These are phyloP conservation scores for Mycocentrospora acerina DNA, from an alignment of 2,329 filamentous ascomycete genomes.

Conservation along the genomic window DNA sequence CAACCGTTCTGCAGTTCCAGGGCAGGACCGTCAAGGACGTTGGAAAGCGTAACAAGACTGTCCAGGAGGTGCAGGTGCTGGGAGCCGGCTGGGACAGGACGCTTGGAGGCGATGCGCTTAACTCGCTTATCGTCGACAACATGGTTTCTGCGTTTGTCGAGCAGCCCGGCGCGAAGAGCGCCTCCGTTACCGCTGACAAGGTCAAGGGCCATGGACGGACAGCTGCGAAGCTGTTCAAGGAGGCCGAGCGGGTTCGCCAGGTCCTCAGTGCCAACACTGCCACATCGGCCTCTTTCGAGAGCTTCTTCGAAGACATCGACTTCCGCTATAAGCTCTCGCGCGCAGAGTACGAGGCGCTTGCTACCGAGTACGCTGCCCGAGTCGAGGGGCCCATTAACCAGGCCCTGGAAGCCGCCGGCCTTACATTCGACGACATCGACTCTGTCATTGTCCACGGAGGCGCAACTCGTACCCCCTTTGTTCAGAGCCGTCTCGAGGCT, in stretches of 20 bases:
- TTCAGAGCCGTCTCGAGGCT: slow-evolving; percentile 84
- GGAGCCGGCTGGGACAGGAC: slow-evolving; percentile 86
- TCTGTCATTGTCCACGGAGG: slow-evolving; percentile 94
- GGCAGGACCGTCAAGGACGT: slow-evolving; percentile 86
- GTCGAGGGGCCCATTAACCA: slow-evolving; percentile 70
- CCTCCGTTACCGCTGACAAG: slow-evolving; percentile 61
- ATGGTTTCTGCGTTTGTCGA: slow-evolving; percentile 80
- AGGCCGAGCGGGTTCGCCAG: slow-evolving; percentile 83
- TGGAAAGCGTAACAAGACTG: slow-evolving; percentile 91
- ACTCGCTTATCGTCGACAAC: slow-evolving; percentile 83
- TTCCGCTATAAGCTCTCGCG: slow-evolving; percentile 89
- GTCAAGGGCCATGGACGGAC: slow-evolving; percentile 78
- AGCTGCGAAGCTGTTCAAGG: slow-evolving; percentile 88
- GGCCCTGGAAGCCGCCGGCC: slow-evolving; percentile 71
- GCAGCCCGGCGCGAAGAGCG: slow-evolving; percentile 63
- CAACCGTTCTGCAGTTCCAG: slow-evolving; percentile 87
- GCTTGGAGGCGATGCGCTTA: slow-evolving; percentile 86
- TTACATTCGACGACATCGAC: slow-evolving; percentile 75
- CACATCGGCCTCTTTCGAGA: slow-evolving; percentile 78
- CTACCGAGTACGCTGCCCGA: slow-evolving; percentile 66
- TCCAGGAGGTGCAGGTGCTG: slow-evolving; percentile 90
- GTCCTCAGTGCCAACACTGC: slow-evolving; percentile 91
- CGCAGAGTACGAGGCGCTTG: slow-evolving; percentile 77
- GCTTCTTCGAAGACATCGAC: slow-evolving; percentile 86
- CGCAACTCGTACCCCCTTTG: slow-evolving; percentile 85